phyloP scores from a whole-genome alignment of 2,329 filamentous ascomycete genomes.

The Rhytidhysteron rufulum region DNA sequence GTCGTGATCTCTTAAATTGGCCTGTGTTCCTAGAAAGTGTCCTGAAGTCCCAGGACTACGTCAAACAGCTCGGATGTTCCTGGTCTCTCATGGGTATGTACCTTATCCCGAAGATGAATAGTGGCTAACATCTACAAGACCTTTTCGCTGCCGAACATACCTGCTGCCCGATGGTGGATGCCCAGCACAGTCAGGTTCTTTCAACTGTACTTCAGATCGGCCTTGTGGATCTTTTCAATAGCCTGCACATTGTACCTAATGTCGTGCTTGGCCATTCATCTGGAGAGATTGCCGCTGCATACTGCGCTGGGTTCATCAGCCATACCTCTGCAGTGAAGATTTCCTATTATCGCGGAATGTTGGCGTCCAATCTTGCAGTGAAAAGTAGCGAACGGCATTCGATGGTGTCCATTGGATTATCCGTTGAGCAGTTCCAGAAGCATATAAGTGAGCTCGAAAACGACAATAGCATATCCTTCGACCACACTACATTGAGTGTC shows the following conservation, averaged over 20 bases:
- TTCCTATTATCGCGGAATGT: neutral
- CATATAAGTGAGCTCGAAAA: no score
- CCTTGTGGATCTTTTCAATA: slow-evolving; percentile 7
- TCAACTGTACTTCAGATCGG: slow-evolving; percentile 8
- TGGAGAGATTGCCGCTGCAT: slow-evolving; percentile 8
- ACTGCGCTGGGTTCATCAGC: neutral
- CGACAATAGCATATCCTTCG: no score
- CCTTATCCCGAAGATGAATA: no score
- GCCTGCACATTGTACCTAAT: slow-evolving; percentile 5
- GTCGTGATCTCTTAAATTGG: neutral
- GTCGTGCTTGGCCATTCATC: slow-evolving; percentile 9
- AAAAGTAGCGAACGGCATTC: neutral
- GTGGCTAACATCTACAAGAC: neutral
- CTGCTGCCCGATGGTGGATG: no score
- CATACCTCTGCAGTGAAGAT: neutral
- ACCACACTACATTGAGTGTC: no score
- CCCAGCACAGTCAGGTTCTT: slow-evolving; percentile 8
- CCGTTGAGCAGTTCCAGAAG: no score
- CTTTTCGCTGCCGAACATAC: no score
- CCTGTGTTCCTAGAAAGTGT: neutral
- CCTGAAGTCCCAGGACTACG: neutral
- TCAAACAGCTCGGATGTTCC: neutral
- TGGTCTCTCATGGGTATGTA: no score
- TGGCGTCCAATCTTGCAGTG: neutral
- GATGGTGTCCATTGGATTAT: neutral